A percentile compares a stretch with the other conserved stretches of the same genome.
Conservation (phyloP, 2,329 filamentous ascomycete species). For the Sclerotinia borealis region DNA sequence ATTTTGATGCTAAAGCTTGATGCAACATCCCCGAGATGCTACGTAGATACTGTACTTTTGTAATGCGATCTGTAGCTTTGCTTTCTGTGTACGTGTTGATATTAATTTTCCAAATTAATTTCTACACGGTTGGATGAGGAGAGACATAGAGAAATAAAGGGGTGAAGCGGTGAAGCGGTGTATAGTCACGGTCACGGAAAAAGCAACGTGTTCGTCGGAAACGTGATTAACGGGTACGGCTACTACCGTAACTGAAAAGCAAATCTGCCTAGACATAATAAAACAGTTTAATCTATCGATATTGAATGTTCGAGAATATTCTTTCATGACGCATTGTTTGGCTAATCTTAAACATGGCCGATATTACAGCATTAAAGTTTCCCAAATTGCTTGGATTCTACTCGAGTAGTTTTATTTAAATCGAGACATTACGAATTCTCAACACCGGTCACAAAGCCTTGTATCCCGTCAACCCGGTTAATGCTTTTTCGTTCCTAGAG, state of each 20-base stretch:
- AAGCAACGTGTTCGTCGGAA: neutral
- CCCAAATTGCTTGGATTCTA: neutral
- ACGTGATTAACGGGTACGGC: neutral
- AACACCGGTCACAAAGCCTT: neutral
- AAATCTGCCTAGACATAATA: neutral
- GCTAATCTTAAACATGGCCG: neutral
- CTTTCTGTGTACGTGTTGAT: neutral
- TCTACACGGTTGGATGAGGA: neutral
- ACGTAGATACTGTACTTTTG: neutral
- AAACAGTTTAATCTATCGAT: neutral
- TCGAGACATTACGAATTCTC: neutral
- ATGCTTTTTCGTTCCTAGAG: neutral
- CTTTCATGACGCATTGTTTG: neutral
- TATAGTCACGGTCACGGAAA: neutral
- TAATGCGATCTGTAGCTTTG: neutral
- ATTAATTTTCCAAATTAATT: neutral
- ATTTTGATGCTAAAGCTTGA: conserved; percentile 4
- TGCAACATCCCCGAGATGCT: conserved; percentile 2
- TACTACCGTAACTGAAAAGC: neutral
- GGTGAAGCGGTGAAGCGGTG: conserved; percentile 1
- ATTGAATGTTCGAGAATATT: conserved; percentile 6
- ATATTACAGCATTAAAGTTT: neutral
- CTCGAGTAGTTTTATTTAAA: neutral
- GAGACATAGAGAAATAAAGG: neutral
- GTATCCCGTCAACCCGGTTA: conserved; percentile 3